Evolutionary conservation across 768 basidiomycete genomes (phyloP), one percentile per base, ranked within the genome.

Genomic region (Candolleomyces efflorescens): DNA sequence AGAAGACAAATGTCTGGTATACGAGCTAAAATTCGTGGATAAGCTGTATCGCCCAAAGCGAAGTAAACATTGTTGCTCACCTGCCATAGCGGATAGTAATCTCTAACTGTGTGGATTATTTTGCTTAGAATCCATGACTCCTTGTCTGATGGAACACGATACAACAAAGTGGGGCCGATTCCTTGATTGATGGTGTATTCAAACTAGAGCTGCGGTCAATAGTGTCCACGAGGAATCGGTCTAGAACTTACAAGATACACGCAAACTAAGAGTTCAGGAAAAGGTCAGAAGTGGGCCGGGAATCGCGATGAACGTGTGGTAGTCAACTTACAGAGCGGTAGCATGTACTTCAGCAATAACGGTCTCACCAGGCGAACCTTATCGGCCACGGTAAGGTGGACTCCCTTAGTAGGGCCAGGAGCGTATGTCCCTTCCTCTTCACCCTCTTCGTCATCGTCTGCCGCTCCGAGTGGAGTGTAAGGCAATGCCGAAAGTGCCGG

Each of bases 41-140:
- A 20, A 43, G 36, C 12, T 48, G 24, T 1, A 41, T 20, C 18
- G 20, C 6, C 38, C 22, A 54, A 17, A 48, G 46, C n/a, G 56
- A 24, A 24, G 23, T 45, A 32, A 56, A 55, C 54, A 51, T 18
- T 22, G 36, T 32, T 32, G 32, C 62, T 26, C 60, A 88, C 90
- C 86, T 93, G 92, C 91, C 94, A 97, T 41, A 96, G 81, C 1
- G 94, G 94, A 72, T 98, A 98, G 68, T 94, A 98, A 67, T 98
- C 96, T 38, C 93, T 81, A 18, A 94, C 78, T 1, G 84, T 86
- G 64, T 90, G 85, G 56, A 98, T 91, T 59, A 98, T 80, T 66
- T 80, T 83, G 66, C 86, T 83, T 51, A 96, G 77, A 12, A 92
- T 51, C 55, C 83, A 80, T 59, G 87, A 77, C 4, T 74, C 72